Evolutionary conservation across 2,329 filamentous ascomycete species (phyloP), one percentile per base, ranked within the genome.

Genomic region (Graphilbum fragrans): DNA sequence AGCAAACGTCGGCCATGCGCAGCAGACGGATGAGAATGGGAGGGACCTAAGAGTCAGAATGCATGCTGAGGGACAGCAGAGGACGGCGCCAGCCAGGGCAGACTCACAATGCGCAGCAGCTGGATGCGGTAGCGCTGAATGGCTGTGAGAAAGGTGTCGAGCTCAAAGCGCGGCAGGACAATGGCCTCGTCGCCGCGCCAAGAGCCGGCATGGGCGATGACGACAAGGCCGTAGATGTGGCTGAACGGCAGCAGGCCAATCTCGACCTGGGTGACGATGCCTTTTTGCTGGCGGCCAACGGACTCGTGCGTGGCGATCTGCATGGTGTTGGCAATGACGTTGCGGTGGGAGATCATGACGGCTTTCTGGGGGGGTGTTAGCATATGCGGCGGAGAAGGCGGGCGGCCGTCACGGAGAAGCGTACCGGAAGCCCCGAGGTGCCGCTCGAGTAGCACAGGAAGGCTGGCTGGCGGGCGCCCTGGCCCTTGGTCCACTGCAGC

Each of bases 11-110:
- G 35, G 70, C 67, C 50, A 76, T 79, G 47, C 82, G 83, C 20
- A 82, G 66, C 66, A 93, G 73, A 45, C 75, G 69, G 45, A 93
- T 83, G 44, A 93, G 77, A 52, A 93, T 88, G 0, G 86, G 86
- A 7, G 86, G 86, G 0, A 92, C 80, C 74, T 78, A 33, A 23
- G 19, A 17, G 16, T 6, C n/a, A n/a, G n/a, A n/a, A n/a, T n/a
- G n/a, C n/a, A n/a, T n/a, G n/a, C n/a, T n/a, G n/a, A n/a, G n/a
- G 27, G n/a, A 27, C 19, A 32, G n/a, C 8, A 19, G 16, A 6
- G 18, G 21, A n/a, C 14, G 7, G 17, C 2, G 36, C 8, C 20
- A 5, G 11, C 14, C 37, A 50, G 17, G 34, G 10, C 11, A 11
- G 29, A 52, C 68, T 53, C 57, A 81, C 79, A 51, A 87, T 54